A percentile compares a stretch with the other conserved stretches of the same genome.
These are phyloP conservation scores for Alternaria novae-zelandiae DNA, from an alignment of 2,329 filamentous ascomycete genomes.

Conservation along the genomic window DNA sequence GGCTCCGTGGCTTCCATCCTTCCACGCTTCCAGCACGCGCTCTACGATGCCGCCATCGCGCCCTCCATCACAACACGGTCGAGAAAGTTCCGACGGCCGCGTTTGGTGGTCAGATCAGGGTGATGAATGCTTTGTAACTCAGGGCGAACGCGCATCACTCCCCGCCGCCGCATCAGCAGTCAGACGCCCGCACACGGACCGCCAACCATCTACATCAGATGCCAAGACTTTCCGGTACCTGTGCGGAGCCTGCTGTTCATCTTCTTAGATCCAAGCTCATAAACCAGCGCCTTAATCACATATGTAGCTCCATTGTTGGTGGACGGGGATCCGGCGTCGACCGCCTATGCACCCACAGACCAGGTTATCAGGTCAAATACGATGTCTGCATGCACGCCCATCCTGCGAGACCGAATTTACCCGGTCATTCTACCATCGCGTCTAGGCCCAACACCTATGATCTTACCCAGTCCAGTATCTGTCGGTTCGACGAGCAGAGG, in stretches of 20 bases:
- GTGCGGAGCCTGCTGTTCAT: neutral
- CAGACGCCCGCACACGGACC: neutral
- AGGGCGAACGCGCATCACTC: neutral
- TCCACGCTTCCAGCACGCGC: neutral
- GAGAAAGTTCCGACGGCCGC: neutral
- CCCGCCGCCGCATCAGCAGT: neutral
- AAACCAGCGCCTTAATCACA: accelerated
- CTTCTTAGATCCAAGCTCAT: neutral
- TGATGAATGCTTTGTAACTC: neutral
- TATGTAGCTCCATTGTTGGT: neutral
- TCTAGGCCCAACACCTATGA: neutral
- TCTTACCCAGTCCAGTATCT: neutral
- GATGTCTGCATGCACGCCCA: neutral
- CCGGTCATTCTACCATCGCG: neutral
- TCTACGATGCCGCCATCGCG: neutral
- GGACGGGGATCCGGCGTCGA: neutral
- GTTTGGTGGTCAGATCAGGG: neutral
- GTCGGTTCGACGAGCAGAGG: neutral
- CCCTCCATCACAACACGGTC: neutral
- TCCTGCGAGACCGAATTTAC: constrained; percentile 4
- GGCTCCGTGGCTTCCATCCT: neutral
- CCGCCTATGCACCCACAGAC: neutral
- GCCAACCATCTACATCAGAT: neutral
- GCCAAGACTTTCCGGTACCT: neutral
- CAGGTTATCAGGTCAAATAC: neutral